Evolutionary conservation across 2,329 filamentous ascomycete genomes (phyloP).

Genomic region (Pseudogymnoascus sp.): DNA sequence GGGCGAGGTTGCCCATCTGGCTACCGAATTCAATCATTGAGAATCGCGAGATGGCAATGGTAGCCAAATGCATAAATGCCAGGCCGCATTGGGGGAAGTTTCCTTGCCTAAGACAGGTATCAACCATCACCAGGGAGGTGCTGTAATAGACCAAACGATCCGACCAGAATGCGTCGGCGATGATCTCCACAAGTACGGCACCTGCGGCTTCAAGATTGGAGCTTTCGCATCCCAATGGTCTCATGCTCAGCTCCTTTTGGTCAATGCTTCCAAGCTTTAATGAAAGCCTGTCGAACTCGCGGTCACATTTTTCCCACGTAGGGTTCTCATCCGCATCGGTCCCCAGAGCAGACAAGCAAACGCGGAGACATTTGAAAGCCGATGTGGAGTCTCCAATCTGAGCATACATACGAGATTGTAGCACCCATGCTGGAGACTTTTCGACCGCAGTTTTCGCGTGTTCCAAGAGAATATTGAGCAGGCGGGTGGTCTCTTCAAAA

Average conservation of each 20-base stretch:
- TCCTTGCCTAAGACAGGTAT: conserved; percentile 56
- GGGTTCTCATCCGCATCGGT: conserved; percentile 58
- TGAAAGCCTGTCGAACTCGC: conserved; percentile 60
- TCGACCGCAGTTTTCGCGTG: conserved; percentile 67
- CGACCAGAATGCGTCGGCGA: conserved; percentile 67
- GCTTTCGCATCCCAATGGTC: conserved; percentile 38
- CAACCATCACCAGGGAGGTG: conserved; percentile 58
- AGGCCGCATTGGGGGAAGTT: conserved; percentile 63
- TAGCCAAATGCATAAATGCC: conserved; percentile 60
- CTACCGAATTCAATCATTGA: conserved; percentile 62
- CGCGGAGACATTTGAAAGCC: conserved; percentile 63
- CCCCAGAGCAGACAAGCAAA: conserved; percentile 63
- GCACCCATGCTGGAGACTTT: conserved; percentile 75
- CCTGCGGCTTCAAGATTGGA: conserved; percentile 55
- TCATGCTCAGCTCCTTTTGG: conserved; percentile 38
- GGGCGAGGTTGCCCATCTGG: conserved; percentile 55
- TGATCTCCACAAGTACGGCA: conserved; percentile 62
- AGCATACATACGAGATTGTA: conserved; percentile 72
- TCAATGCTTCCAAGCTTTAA: conserved; percentile 53
- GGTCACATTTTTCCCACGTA: conserved; percentile 70
- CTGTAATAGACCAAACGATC: conserved; percentile 67
- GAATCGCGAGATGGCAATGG: conserved; percentile 62
- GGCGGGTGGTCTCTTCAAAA: conserved; percentile 55
- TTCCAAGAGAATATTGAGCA: conserved; percentile 64
- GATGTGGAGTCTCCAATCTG: conserved; percentile 64